phyloP scores from a whole-genome alignment of 2,329 filamentous ascomycete genomes.

The Aspergillus sp. region DNA sequence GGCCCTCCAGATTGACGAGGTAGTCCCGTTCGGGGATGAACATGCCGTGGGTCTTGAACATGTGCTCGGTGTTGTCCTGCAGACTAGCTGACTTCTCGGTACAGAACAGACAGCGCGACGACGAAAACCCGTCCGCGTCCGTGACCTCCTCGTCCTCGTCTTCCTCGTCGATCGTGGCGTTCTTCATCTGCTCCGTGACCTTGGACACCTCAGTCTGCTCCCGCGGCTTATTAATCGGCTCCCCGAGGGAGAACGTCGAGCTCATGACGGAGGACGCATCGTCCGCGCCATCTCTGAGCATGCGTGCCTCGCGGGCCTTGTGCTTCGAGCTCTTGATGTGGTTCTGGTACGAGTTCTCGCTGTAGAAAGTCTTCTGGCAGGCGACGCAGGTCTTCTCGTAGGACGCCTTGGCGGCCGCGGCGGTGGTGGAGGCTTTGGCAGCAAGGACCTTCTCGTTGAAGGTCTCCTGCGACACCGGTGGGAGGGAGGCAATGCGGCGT shows the following conservation, averaged over 20 bases:
- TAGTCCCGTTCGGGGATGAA: conserved; percentile 90
- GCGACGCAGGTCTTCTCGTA: conserved; percentile 80
- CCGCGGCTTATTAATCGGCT: conserved; percentile 60
- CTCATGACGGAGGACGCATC: conserved; percentile 80
- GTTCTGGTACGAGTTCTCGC: conserved; percentile 92
- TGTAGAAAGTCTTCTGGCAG: conserved; percentile 92
- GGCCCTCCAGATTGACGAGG: conserved; percentile 75
- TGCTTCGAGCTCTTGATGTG: conserved; percentile 91
- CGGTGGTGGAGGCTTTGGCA: conserved; percentile 78
- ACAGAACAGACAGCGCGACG: conserved; percentile 78
- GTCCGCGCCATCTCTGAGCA: conserved; percentile 52
- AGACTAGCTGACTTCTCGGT: conserved; percentile 76
- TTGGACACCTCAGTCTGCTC: conserved; percentile 71
- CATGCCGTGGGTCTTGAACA: conserved; percentile 91
- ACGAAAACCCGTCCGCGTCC: conserved; percentile 46
- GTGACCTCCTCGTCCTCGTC: conserved; percentile 50
- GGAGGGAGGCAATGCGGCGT: conserved; percentile 83
- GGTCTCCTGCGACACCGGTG: conserved; percentile 84
- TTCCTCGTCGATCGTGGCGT: conserved; percentile 55
- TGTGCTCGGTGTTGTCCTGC: conserved; percentile 77
- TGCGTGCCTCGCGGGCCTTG: conserved; percentile 61
- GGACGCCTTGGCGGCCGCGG: conserved; percentile 81
- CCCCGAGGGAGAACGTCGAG: conserved; percentile 86
- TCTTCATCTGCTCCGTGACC: conserved; percentile 74
- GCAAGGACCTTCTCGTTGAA: conserved; percentile 96